Evolutionary conservation across 2,329 filamentous ascomycete species (phyloP).

Genomic region (Metarhizium robertsii): DNA sequence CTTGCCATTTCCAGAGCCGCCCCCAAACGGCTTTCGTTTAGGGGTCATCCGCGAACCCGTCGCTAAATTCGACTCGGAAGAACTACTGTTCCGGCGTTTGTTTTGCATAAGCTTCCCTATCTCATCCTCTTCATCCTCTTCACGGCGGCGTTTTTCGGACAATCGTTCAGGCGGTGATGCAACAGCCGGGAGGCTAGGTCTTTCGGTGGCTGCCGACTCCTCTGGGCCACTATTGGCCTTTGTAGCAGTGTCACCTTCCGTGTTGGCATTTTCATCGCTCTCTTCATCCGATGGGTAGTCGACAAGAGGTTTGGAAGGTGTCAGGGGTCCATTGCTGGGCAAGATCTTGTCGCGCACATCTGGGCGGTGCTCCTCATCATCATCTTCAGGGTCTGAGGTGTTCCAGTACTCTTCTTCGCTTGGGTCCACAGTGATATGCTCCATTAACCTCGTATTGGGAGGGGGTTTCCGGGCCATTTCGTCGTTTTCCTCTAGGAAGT

Average conservation of each 20-base stretch:
- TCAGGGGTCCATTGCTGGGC: slow-evolving; percentile 50
- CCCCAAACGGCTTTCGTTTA: slow-evolving; percentile 32
- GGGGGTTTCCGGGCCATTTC: slow-evolving; percentile 36
- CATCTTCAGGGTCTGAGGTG: slow-evolving; percentile 77
- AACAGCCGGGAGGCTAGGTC: slow-evolving; percentile 8
- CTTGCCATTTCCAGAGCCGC: slow-evolving; percentile 34
- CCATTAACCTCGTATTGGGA: slow-evolving; percentile 52
- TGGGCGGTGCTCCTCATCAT: slow-evolving; percentile 35
- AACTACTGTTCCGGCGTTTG: slow-evolving; percentile 52
- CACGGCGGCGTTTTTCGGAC: slow-evolving; percentile 80
- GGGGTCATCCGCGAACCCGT: slow-evolving; percentile 21
- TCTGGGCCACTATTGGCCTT: slow-evolving; percentile 23
- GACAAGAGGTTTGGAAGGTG: slow-evolving; percentile 65
- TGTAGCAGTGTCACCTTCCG: slow-evolving; percentile 28
- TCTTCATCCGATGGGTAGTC: slow-evolving; percentile 92
- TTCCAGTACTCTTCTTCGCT: slow-evolving; percentile 94
- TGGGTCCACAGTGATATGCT: slow-evolving; percentile 63
- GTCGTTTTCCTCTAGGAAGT: slow-evolving; percentile 63
- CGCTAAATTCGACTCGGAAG: slow-evolving; percentile 33
- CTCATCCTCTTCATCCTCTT: slow-evolving; percentile 85
- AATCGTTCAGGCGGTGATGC: slow-evolving; percentile 64
- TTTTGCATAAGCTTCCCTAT: slow-evolving; percentile 68
- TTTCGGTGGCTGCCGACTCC: slow-evolving; percentile 21
- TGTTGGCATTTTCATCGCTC: slow-evolving; percentile 46
- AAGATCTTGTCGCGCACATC: slow-evolving; percentile 21